Percentiles rank a stretch among this genome's conserved stretches.
These are phyloP conservation scores for Fraxinus albicans DNA, from an alignment of 305 asterid genomes.

Conservation along the genomic window DNA sequence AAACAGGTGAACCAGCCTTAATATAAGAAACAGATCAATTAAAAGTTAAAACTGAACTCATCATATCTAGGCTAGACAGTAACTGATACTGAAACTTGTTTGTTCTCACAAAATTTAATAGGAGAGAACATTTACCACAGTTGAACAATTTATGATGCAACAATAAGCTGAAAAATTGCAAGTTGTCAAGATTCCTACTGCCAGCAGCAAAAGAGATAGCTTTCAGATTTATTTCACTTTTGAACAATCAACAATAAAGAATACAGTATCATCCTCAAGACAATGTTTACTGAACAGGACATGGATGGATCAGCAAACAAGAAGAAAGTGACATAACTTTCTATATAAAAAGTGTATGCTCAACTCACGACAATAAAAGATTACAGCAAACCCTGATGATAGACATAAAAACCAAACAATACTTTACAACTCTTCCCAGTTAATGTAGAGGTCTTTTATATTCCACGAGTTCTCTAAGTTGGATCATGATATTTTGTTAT, in stretches of 20 bases:
- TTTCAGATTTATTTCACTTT: background rate
- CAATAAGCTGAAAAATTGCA: background rate
- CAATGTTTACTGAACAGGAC: background rate
- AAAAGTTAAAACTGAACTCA: background rate
- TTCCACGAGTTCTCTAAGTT: background rate
- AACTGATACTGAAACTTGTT: background rate
- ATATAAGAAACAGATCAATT: background rate
- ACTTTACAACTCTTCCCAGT: background rate
- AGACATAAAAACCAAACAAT: background rate
- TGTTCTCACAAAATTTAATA: background rate
- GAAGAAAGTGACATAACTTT: background rate
- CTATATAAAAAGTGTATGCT: background rate
- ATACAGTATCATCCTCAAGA: background rate
- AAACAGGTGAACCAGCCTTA: background rate
- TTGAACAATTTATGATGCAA: background rate
- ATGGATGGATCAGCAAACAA: background rate
- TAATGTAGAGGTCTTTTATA: background rate
- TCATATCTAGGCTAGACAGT: background rate
- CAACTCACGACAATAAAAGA: background rate
- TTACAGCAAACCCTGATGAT: background rate
- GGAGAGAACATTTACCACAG: background rate
- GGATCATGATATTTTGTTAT: background rate
- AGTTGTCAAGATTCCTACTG: background rate
- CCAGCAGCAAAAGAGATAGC: background rate
- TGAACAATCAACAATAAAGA: too few species aligned